Conservation (phyloP, 257 asterid genomes). For the Linaria vulgaris region DNA sequence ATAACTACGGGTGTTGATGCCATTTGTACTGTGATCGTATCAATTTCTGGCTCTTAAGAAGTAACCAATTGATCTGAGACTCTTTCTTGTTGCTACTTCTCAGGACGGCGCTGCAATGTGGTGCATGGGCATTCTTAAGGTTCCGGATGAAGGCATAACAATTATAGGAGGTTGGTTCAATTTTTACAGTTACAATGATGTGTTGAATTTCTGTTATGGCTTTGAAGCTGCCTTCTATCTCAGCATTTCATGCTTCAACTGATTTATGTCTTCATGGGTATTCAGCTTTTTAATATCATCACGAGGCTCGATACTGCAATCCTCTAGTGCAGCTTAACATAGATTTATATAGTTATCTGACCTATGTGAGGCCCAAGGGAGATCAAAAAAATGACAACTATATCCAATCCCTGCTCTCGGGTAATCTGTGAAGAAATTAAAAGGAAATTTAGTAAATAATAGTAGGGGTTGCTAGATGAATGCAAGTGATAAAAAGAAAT, state of each 20-base stretch:
- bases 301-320: too few species aligned
- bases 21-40: neutral
- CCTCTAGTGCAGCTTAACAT: too few species aligned
- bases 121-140: conserved; percentile 88
- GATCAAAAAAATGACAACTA: too few species aligned
- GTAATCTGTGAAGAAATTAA: too few species aligned
- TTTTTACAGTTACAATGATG: neutral
- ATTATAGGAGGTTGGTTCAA: conserved; percentile 80
- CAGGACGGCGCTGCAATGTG: conserved; percentile 84
- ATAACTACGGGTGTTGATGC: neutral
- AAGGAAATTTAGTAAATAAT: too few species aligned
- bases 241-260: neutral
- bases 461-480: too few species aligned
- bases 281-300: neutral
- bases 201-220: conserved; percentile 4
- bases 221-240: conserved; percentile 2
- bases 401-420: too few species aligned
- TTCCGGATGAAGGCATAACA: conserved; percentile 55
- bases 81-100: conserved; percentile 20
- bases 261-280: neutral
- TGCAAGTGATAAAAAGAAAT: too few species aligned
- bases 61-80: neutral
- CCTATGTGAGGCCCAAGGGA: too few species aligned
- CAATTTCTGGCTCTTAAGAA: conserved; percentile 1
- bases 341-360: too few species aligned